phyloP scores from a whole-genome alignment of 106 monocot species.

The Narthecium ossifragum region DNA sequence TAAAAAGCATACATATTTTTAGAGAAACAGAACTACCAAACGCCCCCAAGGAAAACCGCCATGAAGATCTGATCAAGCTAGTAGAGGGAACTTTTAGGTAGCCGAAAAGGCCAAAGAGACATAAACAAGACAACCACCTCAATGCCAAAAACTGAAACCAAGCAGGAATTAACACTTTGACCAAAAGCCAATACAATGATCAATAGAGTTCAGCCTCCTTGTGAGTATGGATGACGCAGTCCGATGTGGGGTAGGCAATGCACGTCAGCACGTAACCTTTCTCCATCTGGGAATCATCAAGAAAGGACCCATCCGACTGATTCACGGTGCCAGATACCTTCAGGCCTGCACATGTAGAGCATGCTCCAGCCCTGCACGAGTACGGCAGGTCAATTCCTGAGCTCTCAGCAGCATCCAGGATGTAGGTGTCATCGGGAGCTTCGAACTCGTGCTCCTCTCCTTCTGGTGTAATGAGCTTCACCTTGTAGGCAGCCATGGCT shows the following conservation, averaged over 20 bases:
- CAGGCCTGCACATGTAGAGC: constrained; percentile 74
- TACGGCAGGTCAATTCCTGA: constrained; percentile 61
- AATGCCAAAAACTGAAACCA: too few relatives aligned
- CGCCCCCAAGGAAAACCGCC: too few relatives aligned
- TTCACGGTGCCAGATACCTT: constrained; percentile 41
- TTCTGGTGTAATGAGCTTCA: constrained; percentile 55
- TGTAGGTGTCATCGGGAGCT: constrained; percentile 56
- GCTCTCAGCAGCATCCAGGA: constrained; percentile 64
- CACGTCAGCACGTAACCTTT: constrained; percentile 68
- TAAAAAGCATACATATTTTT: too few relatives aligned
- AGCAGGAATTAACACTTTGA: too few relatives aligned
- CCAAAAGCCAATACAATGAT: too few relatives aligned
- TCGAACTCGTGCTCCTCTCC: constrained; percentile 52
- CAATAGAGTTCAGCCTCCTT: constrained; percentile 71
- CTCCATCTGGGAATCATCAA: constrained; percentile 41
- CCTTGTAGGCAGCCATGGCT: constrained; percentile 53
- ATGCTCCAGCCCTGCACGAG: constrained; percentile 71
- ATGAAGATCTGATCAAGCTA: too few relatives aligned
- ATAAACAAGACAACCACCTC: too few relatives aligned
- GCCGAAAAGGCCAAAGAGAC: too few relatives aligned
- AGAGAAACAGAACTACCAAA: too few relatives aligned
- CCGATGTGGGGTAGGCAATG: constrained; percentile 50
- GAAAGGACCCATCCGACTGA: constrained; percentile 76
- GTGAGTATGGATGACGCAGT: constrained; percentile 64
- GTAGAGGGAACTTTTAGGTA: too few relatives aligned